Percentiles rank a stretch among this genome's conserved stretches.
These are phyloP conservation scores for Backusella parvicylindrica DNA, from an alignment of 192 early-diverging fungal species.

Conservation along the genomic window DNA sequence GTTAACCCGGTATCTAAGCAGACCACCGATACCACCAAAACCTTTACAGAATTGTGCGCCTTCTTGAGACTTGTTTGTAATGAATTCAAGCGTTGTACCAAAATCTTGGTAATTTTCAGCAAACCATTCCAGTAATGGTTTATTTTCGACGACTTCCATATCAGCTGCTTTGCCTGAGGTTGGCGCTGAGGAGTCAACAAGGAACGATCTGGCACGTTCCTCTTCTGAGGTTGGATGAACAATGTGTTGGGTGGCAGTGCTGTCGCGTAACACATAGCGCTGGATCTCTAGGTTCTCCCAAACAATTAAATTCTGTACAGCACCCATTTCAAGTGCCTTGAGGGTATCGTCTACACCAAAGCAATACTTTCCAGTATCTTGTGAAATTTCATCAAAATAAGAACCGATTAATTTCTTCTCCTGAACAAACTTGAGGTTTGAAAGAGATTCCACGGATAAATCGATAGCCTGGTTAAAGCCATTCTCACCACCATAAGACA, in stretches of 20 bases:
- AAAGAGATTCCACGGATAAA: conserved; percentile 82
- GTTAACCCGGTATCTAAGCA: conserved; percentile 85
- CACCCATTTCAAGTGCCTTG: conserved; percentile 93
- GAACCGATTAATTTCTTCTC: conserved; percentile 95
- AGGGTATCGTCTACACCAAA: conserved; percentile 97
- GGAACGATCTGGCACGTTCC: conserved; percentile 74
- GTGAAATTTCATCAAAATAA: conserved; percentile 97
- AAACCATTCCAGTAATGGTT: conserved; percentile 93
- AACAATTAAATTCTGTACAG: conserved; percentile 95
- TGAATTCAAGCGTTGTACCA: conserved; percentile 90
- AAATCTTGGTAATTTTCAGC: conserved; percentile 97
- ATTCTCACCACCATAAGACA: conserved; percentile 98
- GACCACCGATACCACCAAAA: conserved; percentile 90
- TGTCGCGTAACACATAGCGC: conserved; percentile 77
- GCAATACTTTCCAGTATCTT: conserved; percentile 94
- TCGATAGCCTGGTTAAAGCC: conserved; percentile 99
- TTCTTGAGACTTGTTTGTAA: conserved; percentile 94
- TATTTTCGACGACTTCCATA: conserved; percentile 79
- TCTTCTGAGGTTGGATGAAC: conserved; percentile 82
- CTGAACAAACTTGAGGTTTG: conserved; percentile 98
- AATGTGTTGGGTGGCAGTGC: conserved; percentile 57
- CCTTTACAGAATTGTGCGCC: conserved; percentile 98
- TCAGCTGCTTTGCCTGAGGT: conserved; percentile 50
- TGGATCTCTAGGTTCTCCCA: conserved; percentile 90
- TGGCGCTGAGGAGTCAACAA: conserved; percentile 34